Conservation (phyloP, 192 early-diverging fungal species). For the Entomortierella lignicola region DNA sequence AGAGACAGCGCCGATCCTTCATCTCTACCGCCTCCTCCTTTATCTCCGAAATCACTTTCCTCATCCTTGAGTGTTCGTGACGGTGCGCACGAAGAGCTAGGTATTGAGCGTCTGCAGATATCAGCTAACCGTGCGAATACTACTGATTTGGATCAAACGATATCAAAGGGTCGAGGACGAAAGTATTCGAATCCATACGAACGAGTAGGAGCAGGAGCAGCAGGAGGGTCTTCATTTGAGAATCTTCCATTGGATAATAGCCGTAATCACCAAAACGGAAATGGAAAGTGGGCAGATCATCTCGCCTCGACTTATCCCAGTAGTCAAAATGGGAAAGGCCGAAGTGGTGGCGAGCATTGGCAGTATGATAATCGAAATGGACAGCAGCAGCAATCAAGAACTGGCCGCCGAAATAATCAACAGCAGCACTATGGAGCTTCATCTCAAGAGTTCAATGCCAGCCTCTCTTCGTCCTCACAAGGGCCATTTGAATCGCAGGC, state of each 20-base stretch:
- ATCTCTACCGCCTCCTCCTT: not conserved
- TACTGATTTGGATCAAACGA: not conserved
- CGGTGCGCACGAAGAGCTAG: slow-evolving; percentile 25
- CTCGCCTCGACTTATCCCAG: not conserved
- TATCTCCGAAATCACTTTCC: slow-evolving; percentile 28
- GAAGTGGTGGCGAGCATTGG: slow-evolving; percentile 24
- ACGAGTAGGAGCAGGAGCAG: not conserved
- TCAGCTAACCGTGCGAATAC: slow-evolving; percentile 13
- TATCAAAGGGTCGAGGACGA: slow-evolving; percentile 1
- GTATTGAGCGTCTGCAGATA: slow-evolving; percentile 25
- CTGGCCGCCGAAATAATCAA: slow-evolving; percentile 6
- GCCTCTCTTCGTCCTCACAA: not conserved
- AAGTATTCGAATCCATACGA: slow-evolving; percentile 12
- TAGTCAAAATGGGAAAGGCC: not conserved
- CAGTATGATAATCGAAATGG: not conserved
- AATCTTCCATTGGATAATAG: not conserved
- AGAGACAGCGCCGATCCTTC: not conserved
- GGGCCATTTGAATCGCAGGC: not conserved
- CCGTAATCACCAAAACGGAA: not conserved
- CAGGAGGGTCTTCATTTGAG: not conserved
- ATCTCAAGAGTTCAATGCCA: not conserved
- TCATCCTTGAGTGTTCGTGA: slow-evolving; percentile 17
- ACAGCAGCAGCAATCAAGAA: not conserved
- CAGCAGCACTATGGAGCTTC: not conserved
- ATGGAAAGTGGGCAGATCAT: not conserved